Evolutionary conservation across 116 monocot species (phyloP).

Genomic region (Zostera marina): DNA sequence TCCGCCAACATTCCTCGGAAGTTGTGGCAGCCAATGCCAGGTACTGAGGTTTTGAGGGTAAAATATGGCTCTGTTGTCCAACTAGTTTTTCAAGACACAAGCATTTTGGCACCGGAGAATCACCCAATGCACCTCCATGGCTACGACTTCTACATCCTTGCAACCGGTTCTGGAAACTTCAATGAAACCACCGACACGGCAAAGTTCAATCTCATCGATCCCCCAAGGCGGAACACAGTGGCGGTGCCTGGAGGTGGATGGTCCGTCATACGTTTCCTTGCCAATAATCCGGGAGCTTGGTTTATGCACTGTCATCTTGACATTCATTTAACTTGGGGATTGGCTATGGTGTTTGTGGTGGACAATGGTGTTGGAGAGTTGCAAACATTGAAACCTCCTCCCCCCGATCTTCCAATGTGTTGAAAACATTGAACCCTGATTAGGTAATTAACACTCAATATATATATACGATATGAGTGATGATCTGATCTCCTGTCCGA

Average conservation of each 20-base stretch:
- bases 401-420: constrained; percentile 7
- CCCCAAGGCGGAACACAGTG: constrained; percentile 11
- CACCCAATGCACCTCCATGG: constrained; percentile 31
- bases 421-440: neutral
- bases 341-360: constrained; percentile 12
- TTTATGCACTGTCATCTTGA: constrained; percentile 15
- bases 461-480: no score
- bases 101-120: constrained; percentile 12
- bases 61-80: constrained; percentile 9
- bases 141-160: constrained; percentile 18
- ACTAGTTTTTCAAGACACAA: constrained; percentile 18
- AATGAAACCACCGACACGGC: constrained; percentile 2
- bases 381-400: constrained; percentile 7
- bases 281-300: constrained; percentile 20
- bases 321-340: constrained; percentile 11
- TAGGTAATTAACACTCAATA: no score
- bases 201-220: constrained; percentile 16
- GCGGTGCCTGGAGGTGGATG: constrained; percentile 11
- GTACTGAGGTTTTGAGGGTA: constrained; percentile 13
- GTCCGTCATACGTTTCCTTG: constrained; percentile 12
- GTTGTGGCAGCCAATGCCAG: constrained; percentile 11
- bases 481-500: no score
- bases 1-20: constrained; percentile 6
- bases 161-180: constrained; percentile 9
- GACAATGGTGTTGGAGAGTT: constrained; percentile 13